These are phyloP conservation scores for Boletus bicolor DNA, from an alignment of 768 basidiomycete species.

Conservation along the genomic window DNA sequence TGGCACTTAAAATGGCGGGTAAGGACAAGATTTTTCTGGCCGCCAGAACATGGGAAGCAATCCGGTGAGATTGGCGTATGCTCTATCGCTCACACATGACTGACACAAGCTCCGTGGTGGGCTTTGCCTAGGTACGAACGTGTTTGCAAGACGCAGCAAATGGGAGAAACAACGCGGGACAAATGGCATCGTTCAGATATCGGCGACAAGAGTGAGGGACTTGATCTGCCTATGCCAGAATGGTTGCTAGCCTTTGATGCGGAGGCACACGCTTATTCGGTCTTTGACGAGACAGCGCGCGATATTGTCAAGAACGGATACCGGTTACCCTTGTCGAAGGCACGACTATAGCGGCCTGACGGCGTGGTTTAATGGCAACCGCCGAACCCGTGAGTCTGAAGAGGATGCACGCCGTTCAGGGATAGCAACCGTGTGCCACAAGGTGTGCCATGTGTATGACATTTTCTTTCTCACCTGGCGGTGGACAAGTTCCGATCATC, in stretches of 20 bases:
- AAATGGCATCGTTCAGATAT: slow-evolving; percentile 23
- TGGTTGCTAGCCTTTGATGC: slow-evolving; percentile 30
- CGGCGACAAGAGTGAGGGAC: slow-evolving; percentile 9
- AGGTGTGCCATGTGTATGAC: neutral
- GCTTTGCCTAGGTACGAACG: slow-evolving; percentile 22
- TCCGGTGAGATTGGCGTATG: slow-evolving; percentile 2
- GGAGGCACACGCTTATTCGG: slow-evolving; percentile 25
- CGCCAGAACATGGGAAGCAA: slow-evolving; percentile 14
- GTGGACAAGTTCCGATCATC: slow-evolving; percentile 21
- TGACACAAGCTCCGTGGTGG: neutral
- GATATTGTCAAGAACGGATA: slow-evolving; percentile 27
- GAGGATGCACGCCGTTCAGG: slow-evolving; percentile 1
- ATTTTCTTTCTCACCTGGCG: slow-evolving; percentile 12
- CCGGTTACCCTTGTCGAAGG: slow-evolving; percentile 10
- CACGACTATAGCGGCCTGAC: slow-evolving; percentile 10
- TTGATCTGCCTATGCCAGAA: slow-evolving; percentile 24
- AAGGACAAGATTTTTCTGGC: slow-evolving; percentile 5
- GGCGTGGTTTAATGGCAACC: slow-evolving; percentile 6
- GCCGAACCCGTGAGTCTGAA: slow-evolving; percentile 5
- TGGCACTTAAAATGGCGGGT: slow-evolving; percentile 19
- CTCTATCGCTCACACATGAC: neutral
- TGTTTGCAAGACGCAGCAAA: slow-evolving; percentile 15
- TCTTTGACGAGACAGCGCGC: slow-evolving; percentile 18
- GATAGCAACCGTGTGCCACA: slow-evolving; percentile 11
- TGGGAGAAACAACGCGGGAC: slow-evolving; percentile 27